These are phyloP conservation scores for Quercus wislizeni DNA, from an alignment of 306 rosid species.

Conservation along the genomic window DNA sequence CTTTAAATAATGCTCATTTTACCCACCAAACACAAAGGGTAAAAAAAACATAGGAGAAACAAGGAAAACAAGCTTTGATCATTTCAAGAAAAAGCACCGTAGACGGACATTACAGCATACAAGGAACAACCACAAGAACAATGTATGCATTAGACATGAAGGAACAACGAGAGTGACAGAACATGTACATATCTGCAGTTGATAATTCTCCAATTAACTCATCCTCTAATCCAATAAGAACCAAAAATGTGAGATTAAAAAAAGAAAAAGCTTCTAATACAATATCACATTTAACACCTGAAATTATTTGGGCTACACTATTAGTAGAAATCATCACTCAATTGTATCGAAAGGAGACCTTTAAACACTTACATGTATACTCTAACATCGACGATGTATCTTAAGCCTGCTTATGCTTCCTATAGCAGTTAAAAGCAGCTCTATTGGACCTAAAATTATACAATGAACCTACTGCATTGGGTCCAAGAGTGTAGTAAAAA, in stretches of 20 bases:
- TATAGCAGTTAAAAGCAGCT: background rate
- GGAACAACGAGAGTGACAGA: background rate
- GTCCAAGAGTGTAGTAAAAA: no score
- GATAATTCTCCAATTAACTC: background rate
- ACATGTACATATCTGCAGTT: background rate
- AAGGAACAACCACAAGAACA: background rate
- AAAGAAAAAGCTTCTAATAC: background rate
- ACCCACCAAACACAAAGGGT: background rate
- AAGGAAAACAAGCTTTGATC: background rate
- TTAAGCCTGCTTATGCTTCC: background rate
- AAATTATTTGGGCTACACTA: background rate
- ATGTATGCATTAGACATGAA: background rate
- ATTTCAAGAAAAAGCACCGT: background rate
- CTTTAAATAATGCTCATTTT: background rate
- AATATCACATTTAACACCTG: background rate
- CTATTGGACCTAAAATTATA: background rate
- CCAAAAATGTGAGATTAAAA: background rate
- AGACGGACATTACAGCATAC: background rate
- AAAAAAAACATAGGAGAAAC: background rate
- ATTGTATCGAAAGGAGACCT: background rate
- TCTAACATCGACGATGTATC: background rate
- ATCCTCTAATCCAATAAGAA: background rate
- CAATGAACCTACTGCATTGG: background rate
- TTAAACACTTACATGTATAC: background rate
- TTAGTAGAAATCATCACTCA: background rate